Conservation (phyloP, 805 yeast species). For the Monosporozyma aerobia region DNA sequence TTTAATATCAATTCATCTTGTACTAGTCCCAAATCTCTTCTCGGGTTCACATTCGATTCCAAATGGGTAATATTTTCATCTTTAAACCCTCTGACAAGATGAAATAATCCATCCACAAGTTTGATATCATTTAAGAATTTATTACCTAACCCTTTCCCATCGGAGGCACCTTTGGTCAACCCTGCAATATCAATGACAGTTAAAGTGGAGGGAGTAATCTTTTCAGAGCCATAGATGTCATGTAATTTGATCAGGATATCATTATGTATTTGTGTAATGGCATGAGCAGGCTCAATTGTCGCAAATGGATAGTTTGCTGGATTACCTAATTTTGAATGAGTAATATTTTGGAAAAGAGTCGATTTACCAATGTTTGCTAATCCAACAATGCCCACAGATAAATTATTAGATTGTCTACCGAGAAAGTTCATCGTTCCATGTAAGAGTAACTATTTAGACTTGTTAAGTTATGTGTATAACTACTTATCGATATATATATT, state of each 20-base stretch:
- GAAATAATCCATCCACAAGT: constrained; percentile 74
- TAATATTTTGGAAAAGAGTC: constrained; percentile 94
- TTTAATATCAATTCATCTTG: constrained; percentile 68
- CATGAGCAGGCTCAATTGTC: constrained; percentile 73
- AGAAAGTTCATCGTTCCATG: constrained; percentile 17
- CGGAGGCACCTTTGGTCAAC: constrained; percentile 70
- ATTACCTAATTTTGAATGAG: constrained; percentile 84
- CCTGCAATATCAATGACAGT: constrained; percentile 79
- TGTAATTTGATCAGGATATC: constrained; percentile 47
- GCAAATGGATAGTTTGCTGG: constrained; percentile 99
- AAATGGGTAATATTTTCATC: constrained; percentile 72
- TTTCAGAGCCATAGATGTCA: constrained; percentile 49
- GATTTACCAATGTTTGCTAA: constrained; percentile 93
- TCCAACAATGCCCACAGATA: constrained; percentile 85
- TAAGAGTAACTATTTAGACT: background rate
- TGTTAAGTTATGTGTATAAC: background rate
- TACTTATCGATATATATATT: background rate
- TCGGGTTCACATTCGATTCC: constrained; percentile 64
- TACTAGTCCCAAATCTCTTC: constrained; percentile 65
- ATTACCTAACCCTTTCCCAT: constrained; percentile 78
- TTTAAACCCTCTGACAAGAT: constrained; percentile 66
- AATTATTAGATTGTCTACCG: constrained; percentile 69
- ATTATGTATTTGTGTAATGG: constrained; percentile 63
- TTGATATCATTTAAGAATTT: constrained; percentile 70
- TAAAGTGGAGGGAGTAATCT: constrained; percentile 57